A percentile compares a stretch with the other conserved stretches of the same genome.
These are phyloP conservation scores for Botryotinia calthae DNA, from an alignment of 2,329 filamentous ascomycete genomes.

Conservation along the genomic window DNA sequence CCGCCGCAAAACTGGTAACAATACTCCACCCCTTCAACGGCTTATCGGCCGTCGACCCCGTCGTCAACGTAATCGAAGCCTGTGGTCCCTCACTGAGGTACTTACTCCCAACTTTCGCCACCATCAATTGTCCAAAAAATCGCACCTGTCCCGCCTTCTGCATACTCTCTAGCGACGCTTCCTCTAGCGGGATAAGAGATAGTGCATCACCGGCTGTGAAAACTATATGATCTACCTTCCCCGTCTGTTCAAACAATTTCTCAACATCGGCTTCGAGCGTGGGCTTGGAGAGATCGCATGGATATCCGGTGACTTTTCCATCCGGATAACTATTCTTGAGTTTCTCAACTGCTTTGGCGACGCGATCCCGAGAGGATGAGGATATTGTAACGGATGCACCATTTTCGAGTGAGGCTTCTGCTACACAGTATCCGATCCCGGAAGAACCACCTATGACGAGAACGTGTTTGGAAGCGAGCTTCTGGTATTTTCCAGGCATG, in stretches of 20 bases:
- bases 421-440: constrained; percentile 34
- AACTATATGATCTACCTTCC: constrained; percentile 33
- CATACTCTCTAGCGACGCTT: constrained; percentile 27
- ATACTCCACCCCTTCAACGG: constrained; percentile 45
- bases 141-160: constrained; percentile 28
- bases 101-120: constrained; percentile 30
- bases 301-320: constrained; percentile 22
- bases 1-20: constrained; percentile 49
- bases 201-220: constrained; percentile 33
- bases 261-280: constrained; percentile 40
- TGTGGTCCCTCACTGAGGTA: constrained; percentile 26
- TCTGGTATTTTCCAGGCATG: constrained; percentile 32
- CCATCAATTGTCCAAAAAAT: constrained; percentile 31
- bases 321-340: constrained; percentile 25
- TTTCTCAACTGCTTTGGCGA: constrained; percentile 20
- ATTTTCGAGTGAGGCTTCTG: constrained; percentile 33
- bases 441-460: constrained; percentile 35
- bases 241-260: constrained; percentile 41
- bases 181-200: constrained; percentile 8
- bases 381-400: constrained; percentile 32
- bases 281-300: constrained; percentile 30
- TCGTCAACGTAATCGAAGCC: constrained; percentile 29
- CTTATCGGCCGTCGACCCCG: constrained; percentile 24
- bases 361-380: constrained; percentile 23
- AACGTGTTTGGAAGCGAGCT: constrained; percentile 33